Evolutionary conservation across 495 filamentous ascomycete genomes (phyloP).

Genomic region (Daldinia childiae): DNA sequence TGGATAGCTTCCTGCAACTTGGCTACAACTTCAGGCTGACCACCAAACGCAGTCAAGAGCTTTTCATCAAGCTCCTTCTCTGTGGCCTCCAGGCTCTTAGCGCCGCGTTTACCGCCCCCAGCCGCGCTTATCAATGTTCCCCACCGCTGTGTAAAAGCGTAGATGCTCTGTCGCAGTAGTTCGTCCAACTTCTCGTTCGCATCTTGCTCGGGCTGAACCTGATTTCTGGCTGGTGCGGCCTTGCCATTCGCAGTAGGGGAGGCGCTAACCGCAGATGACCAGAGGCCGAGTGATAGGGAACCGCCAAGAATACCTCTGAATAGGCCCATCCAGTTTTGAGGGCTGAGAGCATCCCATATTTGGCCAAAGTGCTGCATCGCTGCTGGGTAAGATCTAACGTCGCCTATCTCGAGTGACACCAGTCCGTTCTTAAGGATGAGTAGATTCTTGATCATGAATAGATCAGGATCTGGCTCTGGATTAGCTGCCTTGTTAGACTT

Average conservation of each 20-base stretch:
- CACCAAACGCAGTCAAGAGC: slow-evolving; percentile 55
- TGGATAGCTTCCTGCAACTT: slow-evolving; percentile 62
- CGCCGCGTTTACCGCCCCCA: slow-evolving; percentile 45
- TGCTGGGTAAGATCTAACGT: slow-evolving; percentile 73
- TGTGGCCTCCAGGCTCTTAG: slow-evolving; percentile 51
- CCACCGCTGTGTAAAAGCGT: slow-evolving; percentile 77
- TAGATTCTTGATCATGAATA: slow-evolving; percentile 92
- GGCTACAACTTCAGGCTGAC: slow-evolving; percentile 57
- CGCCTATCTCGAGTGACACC: slow-evolving; percentile 91
- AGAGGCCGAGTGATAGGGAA: slow-evolving; percentile 48
- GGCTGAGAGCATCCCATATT: slow-evolving; percentile 76
- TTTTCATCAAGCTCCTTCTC: slow-evolving; percentile 60
- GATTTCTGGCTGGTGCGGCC: slow-evolving; percentile 14
- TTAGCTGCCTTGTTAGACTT: slow-evolving; percentile 53
- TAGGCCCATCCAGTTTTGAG: slow-evolving; percentile 54
- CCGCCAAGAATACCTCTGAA: slow-evolving; percentile 53
- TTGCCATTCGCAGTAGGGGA: slow-evolving; percentile 31
- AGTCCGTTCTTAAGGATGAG: slow-evolving; percentile 92
- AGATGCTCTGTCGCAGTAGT: slow-evolving; percentile 77
- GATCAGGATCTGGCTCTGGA: slow-evolving; percentile 70
- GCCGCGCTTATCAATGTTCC: slow-evolving; percentile 54
- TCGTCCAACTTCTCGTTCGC: slow-evolving; percentile 85
- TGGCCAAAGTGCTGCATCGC: slow-evolving; percentile 73
- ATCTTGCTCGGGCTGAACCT: slow-evolving; percentile 56
- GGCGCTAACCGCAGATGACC: slow-evolving; percentile 44